Conservation (phyloP, 2,329 filamentous ascomycete species). For the Penicillium sp. region DNA sequence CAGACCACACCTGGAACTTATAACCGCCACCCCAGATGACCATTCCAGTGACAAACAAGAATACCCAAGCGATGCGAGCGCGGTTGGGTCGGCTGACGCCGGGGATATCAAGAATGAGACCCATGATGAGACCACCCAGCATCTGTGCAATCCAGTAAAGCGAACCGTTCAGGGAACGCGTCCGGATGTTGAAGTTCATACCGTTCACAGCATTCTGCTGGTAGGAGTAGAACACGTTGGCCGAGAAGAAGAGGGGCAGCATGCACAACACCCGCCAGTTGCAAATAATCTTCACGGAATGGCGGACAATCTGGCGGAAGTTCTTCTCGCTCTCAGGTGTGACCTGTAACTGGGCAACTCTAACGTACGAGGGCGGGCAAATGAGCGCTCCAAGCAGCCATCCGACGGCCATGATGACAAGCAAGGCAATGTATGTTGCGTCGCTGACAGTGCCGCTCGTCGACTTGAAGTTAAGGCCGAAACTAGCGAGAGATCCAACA, state of each 20-base stretch:
- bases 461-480: constrained; percentile 46
- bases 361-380: constrained; percentile 48
- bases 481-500: constrained; percentile 46
- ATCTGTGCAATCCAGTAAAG: constrained; percentile 60
- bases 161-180: constrained; percentile 55
- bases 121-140: constrained; percentile 50
- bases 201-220: constrained; percentile 58
- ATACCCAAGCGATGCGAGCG: constrained; percentile 48
- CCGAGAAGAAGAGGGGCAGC: constrained; percentile 56
- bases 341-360: constrained; percentile 37
- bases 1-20: constrained; percentile 60
- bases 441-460: constrained; percentile 48
- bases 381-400: constrained; percentile 50
- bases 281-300: constrained; percentile 37
- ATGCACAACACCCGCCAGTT: constrained; percentile 50
- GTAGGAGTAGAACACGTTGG: constrained; percentile 58
- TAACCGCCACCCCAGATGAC: constrained; percentile 62
- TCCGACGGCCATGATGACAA: constrained; percentile 52
- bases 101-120: constrained; percentile 40
- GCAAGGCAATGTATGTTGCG: constrained; percentile 52
- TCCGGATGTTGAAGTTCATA: constrained; percentile 54
- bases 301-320: constrained; percentile 30
- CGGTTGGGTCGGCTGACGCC: constrained; percentile 46
- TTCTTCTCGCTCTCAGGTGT: constrained; percentile 43
- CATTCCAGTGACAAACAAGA: constrained; percentile 52